Evolutionary conservation across 169 alveolate species (phyloP), one percentile per base, ranked within the genome.

Genomic region (Plasmodium blacklocki): DNA sequence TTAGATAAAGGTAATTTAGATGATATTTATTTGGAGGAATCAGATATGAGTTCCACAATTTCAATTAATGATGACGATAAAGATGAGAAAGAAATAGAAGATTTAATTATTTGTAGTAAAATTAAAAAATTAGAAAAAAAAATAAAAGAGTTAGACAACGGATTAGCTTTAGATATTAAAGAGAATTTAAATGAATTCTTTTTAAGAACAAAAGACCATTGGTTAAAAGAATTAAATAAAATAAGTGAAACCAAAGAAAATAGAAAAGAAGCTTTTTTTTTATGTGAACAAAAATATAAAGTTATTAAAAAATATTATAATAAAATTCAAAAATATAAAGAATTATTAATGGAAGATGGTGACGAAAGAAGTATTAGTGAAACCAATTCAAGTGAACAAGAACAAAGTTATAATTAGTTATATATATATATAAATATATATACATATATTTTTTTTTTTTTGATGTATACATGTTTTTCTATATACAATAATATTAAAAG

Each of bases 161-260:
- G 89, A 32, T 49, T 73, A 18, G 45, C 26, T 63, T 71, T 73
- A 63, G 89, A 60, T 68, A 71, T 80, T 71, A 93, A 89, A 73
- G 97, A 95, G 71, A 88, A 90, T 47, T 60, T 95, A 63, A 88
- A 95, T 56, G 88, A 83, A 47, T 95, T 95, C 59, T 95, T 95
- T 56, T 91, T 73, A 60, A 91, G 97, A 63, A 95, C 97, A 72
- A 93, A 88, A 67, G 67, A 67, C 11, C 66, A 92, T 64, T 95
- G 97, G 97, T 63, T 93, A 50, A 76, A 85, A 19, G 73, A 93
- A 63, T 78, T 83, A 0, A 62, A 66, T 62, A 73, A 23, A 6
- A 49, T 49, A 47, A 78, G 15, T n/a, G 54, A 60, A 26, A 83
- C 56, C 59, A 89, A 70, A 56, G 80, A 86, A 74, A 93, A 67